Evolutionary conservation across 2,329 filamentous ascomycete genomes (phyloP).

Genomic region (Stachybotrys echinatus): DNA sequence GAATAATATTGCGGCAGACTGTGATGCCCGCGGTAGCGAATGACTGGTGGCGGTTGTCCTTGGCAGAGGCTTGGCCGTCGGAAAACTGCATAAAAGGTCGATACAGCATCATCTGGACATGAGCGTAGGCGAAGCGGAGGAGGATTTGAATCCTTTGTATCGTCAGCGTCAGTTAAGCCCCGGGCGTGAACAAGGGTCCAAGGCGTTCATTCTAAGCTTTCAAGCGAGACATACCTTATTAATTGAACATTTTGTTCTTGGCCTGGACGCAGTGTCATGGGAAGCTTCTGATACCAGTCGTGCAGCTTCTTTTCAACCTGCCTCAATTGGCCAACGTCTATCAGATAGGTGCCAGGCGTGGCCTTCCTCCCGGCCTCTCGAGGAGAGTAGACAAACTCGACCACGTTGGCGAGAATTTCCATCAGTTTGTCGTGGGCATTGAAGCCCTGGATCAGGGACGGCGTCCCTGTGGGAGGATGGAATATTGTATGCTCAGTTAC

Average conservation of each 20-base stretch:
- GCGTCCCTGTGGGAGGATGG: neutral
- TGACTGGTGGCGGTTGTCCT: neutral
- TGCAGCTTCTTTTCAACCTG: neutral
- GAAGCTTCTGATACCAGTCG: neutral
- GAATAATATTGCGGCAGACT: neutral
- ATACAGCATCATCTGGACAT: conserved; percentile 3
- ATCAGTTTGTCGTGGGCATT: conserved; percentile 1
- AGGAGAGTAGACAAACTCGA: neutral
- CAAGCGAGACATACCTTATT: neutral
- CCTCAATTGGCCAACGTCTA: neutral
- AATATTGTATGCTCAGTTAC: neutral
- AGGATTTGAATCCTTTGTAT: neutral
- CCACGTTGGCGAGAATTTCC: neutral
- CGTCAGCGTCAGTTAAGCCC: neutral
- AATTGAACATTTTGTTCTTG: neutral
- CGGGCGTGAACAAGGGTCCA: neutral
- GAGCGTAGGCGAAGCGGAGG: conserved; percentile 1
- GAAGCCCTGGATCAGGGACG: neutral
- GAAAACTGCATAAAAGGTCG: conserved; percentile 1
- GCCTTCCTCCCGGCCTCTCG: neutral
- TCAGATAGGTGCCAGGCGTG: conserved; percentile 1
- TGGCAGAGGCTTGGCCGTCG: neutral
- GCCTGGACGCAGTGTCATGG: neutral
- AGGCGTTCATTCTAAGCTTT: neutral
- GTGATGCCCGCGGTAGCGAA: neutral